Evolutionary conservation across 495 filamentous ascomycete species (phyloP).

Genomic region (Eremomyces bilateralis): DNA sequence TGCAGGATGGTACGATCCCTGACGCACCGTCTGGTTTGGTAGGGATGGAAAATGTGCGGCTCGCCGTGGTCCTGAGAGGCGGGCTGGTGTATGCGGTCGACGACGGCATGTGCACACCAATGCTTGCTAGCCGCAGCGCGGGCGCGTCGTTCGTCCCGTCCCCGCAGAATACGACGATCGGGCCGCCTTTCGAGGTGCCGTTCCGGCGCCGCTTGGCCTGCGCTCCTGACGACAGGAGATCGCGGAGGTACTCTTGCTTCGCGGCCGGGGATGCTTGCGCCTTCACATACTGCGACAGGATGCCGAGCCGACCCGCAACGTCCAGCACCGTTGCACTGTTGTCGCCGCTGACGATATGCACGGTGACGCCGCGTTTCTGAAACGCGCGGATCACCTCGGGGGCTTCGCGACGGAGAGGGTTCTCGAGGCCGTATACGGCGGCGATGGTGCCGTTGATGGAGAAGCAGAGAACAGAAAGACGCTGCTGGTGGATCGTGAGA

Average conservation of each 20-base stretch:
- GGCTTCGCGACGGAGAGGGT: slow-evolving; percentile 37
- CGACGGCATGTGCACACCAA: slow-evolving; percentile 39
- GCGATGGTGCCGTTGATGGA: slow-evolving; percentile 26
- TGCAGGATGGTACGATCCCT: too few species aligned
- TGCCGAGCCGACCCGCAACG: slow-evolving; percentile 30
- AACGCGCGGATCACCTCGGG: slow-evolving; percentile 26
- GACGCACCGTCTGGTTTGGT: too few species aligned
- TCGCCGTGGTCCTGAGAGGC: too few species aligned
- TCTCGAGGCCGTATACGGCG: slow-evolving; percentile 38
- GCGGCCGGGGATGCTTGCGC: slow-evolving; percentile 35
- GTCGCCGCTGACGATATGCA: slow-evolving; percentile 53
- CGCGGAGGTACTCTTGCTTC: slow-evolving; percentile 39
- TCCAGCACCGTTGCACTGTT: slow-evolving; percentile 33
- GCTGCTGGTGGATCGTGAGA: slow-evolving; percentile 25
- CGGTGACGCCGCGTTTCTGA: slow-evolving; percentile 28
- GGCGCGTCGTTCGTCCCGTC: slow-evolving; percentile 69
- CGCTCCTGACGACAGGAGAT: slow-evolving; percentile 11
- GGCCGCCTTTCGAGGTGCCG: not conserved
- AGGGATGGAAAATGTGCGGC: too few species aligned
- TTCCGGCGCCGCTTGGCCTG: too few species aligned
- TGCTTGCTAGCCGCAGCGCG: slow-evolving; percentile 47
- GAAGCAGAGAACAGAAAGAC: slow-evolving; percentile 42
- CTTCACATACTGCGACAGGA: slow-evolving; percentile 24
- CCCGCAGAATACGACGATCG: slow-evolving; percentile 42
- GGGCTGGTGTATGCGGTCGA: slow-evolving; percentile 27